Evolutionary conservation across 2,329 filamentous ascomycete species (phyloP).

Genomic region (Westerdykella sp.): DNA sequence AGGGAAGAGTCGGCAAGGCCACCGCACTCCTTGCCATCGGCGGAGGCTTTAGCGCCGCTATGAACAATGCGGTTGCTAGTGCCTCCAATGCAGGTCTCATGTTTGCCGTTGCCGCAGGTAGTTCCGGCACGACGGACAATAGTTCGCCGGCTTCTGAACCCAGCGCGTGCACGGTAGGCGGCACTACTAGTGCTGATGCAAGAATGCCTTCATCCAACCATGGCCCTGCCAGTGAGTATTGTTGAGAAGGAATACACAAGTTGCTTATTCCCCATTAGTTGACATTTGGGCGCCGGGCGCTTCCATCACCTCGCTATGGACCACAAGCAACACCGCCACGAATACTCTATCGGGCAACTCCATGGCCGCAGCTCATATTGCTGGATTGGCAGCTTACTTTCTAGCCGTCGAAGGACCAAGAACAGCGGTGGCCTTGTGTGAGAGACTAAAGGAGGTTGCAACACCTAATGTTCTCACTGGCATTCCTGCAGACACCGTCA

Average conservation of each 20-base stretch:
- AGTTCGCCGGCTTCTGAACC: constrained; percentile 25
- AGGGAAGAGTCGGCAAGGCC: constrained; percentile 14
- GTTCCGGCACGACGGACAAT: constrained; percentile 13
- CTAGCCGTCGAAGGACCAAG: constrained; percentile 14
- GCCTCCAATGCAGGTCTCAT: constrained; percentile 22
- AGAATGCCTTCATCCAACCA: constrained; percentile 10
- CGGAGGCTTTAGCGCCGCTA: constrained; percentile 13
- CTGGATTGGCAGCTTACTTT: constrained; percentile 16
- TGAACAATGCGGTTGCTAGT: constrained; percentile 21
- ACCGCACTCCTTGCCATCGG: constrained; percentile 14
- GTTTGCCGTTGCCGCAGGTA: constrained; percentile 24
- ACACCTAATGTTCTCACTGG: constrained; percentile 7
- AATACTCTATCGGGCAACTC: constrained; percentile 11
- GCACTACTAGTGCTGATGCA: constrained; percentile 8
- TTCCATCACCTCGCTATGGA: constrained; percentile 39
- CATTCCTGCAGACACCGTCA: constrained; percentile 7
- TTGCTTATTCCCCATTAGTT: constrained; percentile 9
- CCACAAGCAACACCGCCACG: constrained; percentile 19
- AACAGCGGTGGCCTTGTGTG: constrained; percentile 8
- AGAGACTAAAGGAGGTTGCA: constrained; percentile 9
- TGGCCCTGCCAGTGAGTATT: constrained; percentile 7
- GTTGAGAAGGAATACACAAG: constrained; percentile 12
- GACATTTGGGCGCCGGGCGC: constrained; percentile 31
- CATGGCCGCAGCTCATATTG: constrained; percentile 20
- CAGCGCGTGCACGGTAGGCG: constrained; percentile 28